phyloP scores from a whole-genome alignment of 192 early-diverging fungal genomes.

The Coemansia sp. region DNA sequence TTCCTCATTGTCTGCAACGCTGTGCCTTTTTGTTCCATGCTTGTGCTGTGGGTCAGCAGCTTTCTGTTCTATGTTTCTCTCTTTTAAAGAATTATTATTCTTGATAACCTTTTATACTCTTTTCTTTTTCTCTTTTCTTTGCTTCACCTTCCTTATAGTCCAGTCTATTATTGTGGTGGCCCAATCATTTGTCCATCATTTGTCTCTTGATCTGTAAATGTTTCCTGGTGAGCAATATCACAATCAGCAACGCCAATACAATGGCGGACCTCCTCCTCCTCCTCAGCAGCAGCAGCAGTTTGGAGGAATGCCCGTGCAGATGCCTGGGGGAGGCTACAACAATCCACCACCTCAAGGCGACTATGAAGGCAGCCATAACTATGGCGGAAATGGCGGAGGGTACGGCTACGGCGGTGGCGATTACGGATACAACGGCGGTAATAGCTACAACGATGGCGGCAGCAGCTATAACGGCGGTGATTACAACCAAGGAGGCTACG shows the following conservation, averaged over 20 bases:
- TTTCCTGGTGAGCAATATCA: constrained; percentile 38
- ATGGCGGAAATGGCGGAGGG: constrained; percentile 7
- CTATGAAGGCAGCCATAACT: constrained; percentile 12
- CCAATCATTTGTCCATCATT: neutral
- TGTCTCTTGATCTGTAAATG: constrained; percentile 24
- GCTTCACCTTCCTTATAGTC: too few species aligned
- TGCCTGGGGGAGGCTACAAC: constrained; percentile 14
- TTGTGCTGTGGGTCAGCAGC: constrained; percentile 1
- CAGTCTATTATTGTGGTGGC: too few species aligned
- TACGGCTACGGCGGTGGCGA: constrained; percentile 10
- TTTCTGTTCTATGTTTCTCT: neutral
- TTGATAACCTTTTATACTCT: neutral
- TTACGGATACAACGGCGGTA: neutral
- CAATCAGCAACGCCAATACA: constrained; percentile 14
- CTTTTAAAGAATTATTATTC: too few species aligned
- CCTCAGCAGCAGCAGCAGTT: neutral
- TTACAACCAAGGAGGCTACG: constrained; percentile 3
- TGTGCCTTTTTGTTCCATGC: neutral
- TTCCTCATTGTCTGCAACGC: too few species aligned
- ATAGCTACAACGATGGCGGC: constrained; percentile 6
- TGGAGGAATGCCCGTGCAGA: constrained; percentile 17
- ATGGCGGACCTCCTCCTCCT: constrained; percentile 1
- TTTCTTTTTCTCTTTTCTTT: neutral
- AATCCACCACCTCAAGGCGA: constrained; percentile 19
- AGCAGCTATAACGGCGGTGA: constrained; percentile 6